Evolutionary conservation across 1,284 basidiomycete species (phyloP).

Genomic region (Ceratobasidium sp.): DNA sequence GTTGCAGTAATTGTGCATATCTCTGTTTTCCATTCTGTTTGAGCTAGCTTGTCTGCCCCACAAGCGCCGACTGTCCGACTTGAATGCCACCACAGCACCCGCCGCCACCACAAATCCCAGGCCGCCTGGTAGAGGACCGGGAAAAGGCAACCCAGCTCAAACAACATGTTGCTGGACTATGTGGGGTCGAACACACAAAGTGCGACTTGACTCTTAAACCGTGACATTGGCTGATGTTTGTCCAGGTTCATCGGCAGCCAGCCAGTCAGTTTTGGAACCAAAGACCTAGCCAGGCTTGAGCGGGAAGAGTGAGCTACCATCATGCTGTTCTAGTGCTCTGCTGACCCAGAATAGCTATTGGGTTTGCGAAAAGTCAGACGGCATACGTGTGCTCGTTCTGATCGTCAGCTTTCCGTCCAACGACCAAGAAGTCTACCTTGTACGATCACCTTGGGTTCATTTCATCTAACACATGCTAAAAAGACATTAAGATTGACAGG

Average conservation of each 20-base stretch:
- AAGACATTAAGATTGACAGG: slow-evolving; percentile 80
- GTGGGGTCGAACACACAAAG: slow-evolving; percentile 67
- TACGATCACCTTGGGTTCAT: slow-evolving; percentile 52
- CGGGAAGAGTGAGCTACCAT: slow-evolving; percentile 73
- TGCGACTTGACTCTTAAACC: slow-evolving; percentile 46
- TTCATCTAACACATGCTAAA: not conserved
- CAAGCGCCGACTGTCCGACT: not conserved
- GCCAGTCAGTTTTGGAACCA: slow-evolving; percentile 83
- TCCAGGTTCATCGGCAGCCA: slow-evolving; percentile 92
- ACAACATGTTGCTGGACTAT: slow-evolving; percentile 66
- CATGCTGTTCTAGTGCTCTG: slow-evolving; percentile 23
- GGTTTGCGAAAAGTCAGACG: slow-evolving; percentile 99
- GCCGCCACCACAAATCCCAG: slow-evolving; percentile 66
- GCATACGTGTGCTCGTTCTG: slow-evolving; percentile 88
- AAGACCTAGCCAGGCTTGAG: slow-evolving; percentile 79
- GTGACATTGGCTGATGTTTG: slow-evolving; percentile 8
- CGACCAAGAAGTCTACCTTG: slow-evolving; percentile 82
- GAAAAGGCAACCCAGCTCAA: slow-evolving; percentile 69
- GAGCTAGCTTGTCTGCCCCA: not conserved
- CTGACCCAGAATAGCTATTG: slow-evolving; percentile 73
- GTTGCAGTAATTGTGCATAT: slow-evolving; percentile 53
- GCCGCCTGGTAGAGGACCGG: slow-evolving; percentile 58
- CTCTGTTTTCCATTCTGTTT: not conserved
- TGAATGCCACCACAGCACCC: slow-evolving; percentile 38
- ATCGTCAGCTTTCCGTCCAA: slow-evolving; percentile 74